Base-by-base conservation (phyloP, 2,329 filamentous ascomycete genomes). In the Lojkania enalia region DNA sequence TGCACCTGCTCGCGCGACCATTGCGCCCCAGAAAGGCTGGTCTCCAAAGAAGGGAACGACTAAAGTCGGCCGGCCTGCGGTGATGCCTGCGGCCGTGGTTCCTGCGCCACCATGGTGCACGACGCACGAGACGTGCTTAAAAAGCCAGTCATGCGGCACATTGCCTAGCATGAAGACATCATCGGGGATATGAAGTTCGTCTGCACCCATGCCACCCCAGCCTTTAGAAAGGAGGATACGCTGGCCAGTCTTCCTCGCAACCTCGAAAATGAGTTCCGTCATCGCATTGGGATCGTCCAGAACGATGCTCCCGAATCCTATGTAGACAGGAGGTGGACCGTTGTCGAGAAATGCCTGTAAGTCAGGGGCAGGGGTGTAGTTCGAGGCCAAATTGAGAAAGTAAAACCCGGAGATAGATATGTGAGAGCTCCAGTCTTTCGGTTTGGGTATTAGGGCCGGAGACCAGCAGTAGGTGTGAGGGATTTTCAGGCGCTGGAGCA, bases 141-240 rank as follows among this genome's bases (percentile, higher is more conserved):
- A 95, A 0, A 95, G 74, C 89, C 89, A 95, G 68, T 94, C 89
- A 53, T 94, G 88, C 0, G 88, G 88, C 30, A 84, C 82, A 60
- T 90, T 91, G 14, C 86, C 87, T 11, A 27, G 23, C 80, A 92
- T 87, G 60, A 86, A 87, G 2, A 92, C 81, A 3, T 81, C 80
- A 1, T 88, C 80, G 0, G 87, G 86, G n/a, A 88, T 44, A 12
- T 4, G 81, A 76, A 48, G 48, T 23, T 55, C 30, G 5, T 18
- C 19, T 19, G 80, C 84, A 16, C 88, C 88, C 7, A 94, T 74
- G 1, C 87, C 87, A 31, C 88, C 87, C 89, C 89, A 94, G 11
- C 88, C 89, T 61, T 90, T 88, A 0, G 87, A 90, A 2, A 94
- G 82, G 0, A 94, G 71, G 2, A 87, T 88, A 35, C 89, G 77